Percentiles rank a stretch among this genome's conserved stretches.
Conservation (phyloP, 1,284 basidiomycete genomes). For the Cryptococcus sp. region DNA sequence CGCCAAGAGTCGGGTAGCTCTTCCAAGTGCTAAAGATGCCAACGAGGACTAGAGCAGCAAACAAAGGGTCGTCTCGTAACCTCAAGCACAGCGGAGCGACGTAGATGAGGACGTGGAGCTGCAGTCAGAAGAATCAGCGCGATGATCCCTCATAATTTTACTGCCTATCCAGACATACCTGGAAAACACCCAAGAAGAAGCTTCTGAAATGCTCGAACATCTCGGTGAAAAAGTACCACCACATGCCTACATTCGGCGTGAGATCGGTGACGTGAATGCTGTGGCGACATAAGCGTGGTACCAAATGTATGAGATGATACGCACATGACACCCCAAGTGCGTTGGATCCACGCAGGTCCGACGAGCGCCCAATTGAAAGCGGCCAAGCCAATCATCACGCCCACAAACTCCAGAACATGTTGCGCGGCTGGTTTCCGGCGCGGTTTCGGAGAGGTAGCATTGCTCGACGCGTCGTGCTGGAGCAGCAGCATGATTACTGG, state of each 20-base stretch:
- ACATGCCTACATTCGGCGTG: conserved; percentile 89
- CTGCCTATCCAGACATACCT: conserved; percentile 59
- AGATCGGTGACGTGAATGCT: conserved; percentile 77
- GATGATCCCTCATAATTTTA: not conserved
- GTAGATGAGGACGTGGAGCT: conserved; percentile 86
- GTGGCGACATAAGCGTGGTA: conserved; percentile 1
- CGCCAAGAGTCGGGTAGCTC: conserved; percentile 86
- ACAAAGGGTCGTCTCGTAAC: conserved; percentile 85
- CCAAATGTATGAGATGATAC: conserved; percentile 36
- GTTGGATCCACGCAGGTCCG: conserved; percentile 62
- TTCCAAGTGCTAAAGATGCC: conserved; percentile 86
- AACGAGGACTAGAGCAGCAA: conserved; percentile 72
- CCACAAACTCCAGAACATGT: no score
- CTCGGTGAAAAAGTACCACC: conserved; percentile 99
- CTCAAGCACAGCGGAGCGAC: conserved; percentile 82
- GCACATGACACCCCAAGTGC: conserved; percentile 83
- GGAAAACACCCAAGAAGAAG: conserved; percentile 96
- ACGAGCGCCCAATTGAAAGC: conserved; percentile 23
- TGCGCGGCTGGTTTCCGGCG: no score
- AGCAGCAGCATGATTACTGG: conserved; percentile 67
- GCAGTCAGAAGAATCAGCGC: conserved; percentile 11
- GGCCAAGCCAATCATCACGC: no score
- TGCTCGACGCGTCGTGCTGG: not conserved
- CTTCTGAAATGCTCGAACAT: conserved; percentile 98
- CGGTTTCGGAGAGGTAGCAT: not conserved